Percentiles rank a stretch among this genome's conserved stretches.
These are phyloP conservation scores for Lipomyces yarrowii DNA, from an alignment of 1,139 yeast species.

Conservation along the genomic window DNA sequence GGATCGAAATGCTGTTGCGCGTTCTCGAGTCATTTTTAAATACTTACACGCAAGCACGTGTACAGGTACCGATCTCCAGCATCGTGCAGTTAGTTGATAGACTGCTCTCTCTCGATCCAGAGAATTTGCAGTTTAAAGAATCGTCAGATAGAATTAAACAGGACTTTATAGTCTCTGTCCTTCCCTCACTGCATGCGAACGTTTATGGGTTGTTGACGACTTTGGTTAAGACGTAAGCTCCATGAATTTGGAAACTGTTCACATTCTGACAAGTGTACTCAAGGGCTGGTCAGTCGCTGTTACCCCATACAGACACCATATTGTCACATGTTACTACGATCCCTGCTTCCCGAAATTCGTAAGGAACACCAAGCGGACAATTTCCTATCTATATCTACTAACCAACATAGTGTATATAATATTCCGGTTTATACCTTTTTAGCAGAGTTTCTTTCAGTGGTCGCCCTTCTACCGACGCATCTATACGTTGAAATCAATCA, in stretches of 20 bases:
- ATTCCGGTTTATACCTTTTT: slow-evolving; percentile 21
- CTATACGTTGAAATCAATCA: slow-evolving; percentile 14
- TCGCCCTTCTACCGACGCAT: slow-evolving; percentile 12
- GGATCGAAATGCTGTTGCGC: slow-evolving; percentile 34
- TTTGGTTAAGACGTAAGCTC: slow-evolving; percentile 24
- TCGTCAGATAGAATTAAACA: slow-evolving; percentile 34
- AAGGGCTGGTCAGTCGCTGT: slow-evolving; percentile 33
- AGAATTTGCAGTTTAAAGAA: slow-evolving; percentile 28
- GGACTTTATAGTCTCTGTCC: slow-evolving; percentile 30
- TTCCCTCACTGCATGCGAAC: slow-evolving; percentile 35
- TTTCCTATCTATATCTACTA: background rate
- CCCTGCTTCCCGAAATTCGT: slow-evolving; percentile 1
- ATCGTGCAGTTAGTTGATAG: slow-evolving; percentile 37
- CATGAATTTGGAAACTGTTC: background rate
- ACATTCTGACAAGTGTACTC: background rate
- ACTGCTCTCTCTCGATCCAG: slow-evolving; percentile 33
- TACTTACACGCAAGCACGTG: slow-evolving; percentile 36
- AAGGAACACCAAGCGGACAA: background rate
- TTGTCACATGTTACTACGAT: slow-evolving; percentile 16
- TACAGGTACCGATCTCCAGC: slow-evolving; percentile 39
- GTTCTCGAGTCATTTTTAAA: slow-evolving; percentile 36
- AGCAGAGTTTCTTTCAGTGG: slow-evolving; percentile 2
- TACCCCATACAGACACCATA: slow-evolving; percentile 31
- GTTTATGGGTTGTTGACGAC: slow-evolving; percentile 29
- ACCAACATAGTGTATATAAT: slow-evolving; percentile 1